Base-by-base conservation (phyloP, 192 early-diverging fungal genomes). In the Coemansia sp. region DNA sequence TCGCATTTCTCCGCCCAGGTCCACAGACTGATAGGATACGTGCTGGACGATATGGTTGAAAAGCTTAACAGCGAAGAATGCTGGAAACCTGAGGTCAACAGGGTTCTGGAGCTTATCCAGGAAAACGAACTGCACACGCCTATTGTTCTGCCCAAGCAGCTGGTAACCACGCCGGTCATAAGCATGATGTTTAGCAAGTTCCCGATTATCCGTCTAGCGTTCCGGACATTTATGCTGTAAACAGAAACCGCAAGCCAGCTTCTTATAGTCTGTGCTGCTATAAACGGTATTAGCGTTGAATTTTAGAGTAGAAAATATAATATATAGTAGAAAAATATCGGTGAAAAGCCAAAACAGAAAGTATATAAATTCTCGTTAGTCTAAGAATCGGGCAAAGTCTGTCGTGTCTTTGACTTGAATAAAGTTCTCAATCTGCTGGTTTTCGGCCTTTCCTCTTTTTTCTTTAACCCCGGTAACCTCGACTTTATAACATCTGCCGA, bases 1-100 rank as follows among this genome's bases (percentile, higher is more conserved):
- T 76, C 80, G 60, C 80, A 82, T 20, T 82, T 77, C 49, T 82
- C 80, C 0, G 80, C 75, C 5, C 80, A 77, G 36, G 61, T 82
- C 16, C 73, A 77, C 42, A 64, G 75, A 6, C 45, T 71, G 32
- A 67, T 82, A 12, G 80, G 80, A 10, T 81, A 81, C 16, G 66
- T 81, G 25, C 51, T 81, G 6, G 78, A 81, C 45, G 78, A 81
- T 38, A 73, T 69, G 10, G 48, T 75, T 16, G 69, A 72, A 12
- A 64, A 36, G 45, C 38, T 81, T 11, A 73, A 81, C 30, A 64
- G 69, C 11, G 73, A 70, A 42, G 69, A 72, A 61, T 69, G 56
- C 64, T 81, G 78, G 78, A 56, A 58, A 0, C 56, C 75, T 11
- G 61, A 61, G 36, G 66, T 54, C 22, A 51, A 60, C 7, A 71